Percentiles rank a stretch among this genome's conserved stretches.
Conservation (phyloP, 2,329 filamentous ascomycete genomes). For the Myrmaecium sp. region DNA sequence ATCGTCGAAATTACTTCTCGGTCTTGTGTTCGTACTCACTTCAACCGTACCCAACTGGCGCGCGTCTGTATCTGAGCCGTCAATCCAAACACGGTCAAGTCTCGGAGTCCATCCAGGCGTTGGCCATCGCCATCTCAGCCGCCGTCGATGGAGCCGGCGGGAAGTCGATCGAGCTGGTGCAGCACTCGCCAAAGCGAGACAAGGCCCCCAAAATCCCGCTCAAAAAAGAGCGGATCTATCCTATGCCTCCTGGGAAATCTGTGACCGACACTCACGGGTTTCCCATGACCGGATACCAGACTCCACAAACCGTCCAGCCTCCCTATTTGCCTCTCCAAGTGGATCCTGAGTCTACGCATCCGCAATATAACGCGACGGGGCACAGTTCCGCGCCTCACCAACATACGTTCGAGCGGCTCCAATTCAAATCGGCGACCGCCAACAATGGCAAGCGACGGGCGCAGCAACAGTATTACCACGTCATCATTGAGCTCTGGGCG, state of each 20-base stretch:
- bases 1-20: constrained; percentile 79
- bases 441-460: constrained; percentile 87
- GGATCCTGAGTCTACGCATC: constrained; percentile 13
- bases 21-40: constrained; percentile 66
- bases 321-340: constrained; percentile 27
- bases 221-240: constrained; percentile 52
- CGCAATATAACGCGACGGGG: constrained; percentile 15
- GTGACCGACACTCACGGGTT: constrained; percentile 22
- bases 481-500: constrained; percentile 53
- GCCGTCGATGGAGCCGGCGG: constrained; percentile 59
- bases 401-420: constrained; percentile 72
- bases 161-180: constrained; percentile 68
- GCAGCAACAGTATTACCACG: constrained; percentile 80
- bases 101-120: constrained; percentile 48
- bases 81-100: constrained; percentile 21
- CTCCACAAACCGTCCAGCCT: constrained; percentile 14
- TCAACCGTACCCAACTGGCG: constrained; percentile 40
- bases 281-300: constrained; percentile 21
- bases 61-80: constrained; percentile 40
- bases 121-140: constrained; percentile 73
- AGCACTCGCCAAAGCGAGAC: constrained; percentile 83
- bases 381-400: constrained; percentile 22
- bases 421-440: constrained; percentile 85
- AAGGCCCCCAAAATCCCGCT: constrained; percentile 64
- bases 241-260: constrained; percentile 40